Percentiles rank a stretch among this genome's conserved stretches.
Conservation (phyloP, 2,329 filamentous ascomycete genomes). For the Plectosphaerella cucumerina region DNA sequence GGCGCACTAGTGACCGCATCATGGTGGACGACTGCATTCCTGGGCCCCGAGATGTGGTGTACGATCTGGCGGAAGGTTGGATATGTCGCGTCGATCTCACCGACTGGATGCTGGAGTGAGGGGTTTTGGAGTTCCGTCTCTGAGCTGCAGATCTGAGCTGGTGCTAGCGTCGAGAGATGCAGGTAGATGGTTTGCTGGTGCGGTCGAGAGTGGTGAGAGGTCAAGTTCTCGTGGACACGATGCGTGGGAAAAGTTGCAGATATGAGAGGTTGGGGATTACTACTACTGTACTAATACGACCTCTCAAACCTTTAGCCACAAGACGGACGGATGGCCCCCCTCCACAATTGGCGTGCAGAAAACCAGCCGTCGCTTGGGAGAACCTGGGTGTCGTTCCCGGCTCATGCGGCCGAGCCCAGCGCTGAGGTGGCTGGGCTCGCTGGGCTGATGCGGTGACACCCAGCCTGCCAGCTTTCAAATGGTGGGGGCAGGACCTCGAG, state of each 20-base stretch:
- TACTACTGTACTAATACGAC: too few relatives aligned
- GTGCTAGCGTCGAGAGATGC: neutral
- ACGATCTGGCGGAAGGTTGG: neutral
- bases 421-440: slow-evolving; percentile 11
- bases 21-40: neutral
- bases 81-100: neutral
- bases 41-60: neutral
- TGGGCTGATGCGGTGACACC: neutral
- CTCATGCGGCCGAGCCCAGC: slow-evolving; percentile 1
- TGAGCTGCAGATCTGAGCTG: neutral
- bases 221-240: too few relatives aligned
- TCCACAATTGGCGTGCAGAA: neutral
- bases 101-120: neutral
- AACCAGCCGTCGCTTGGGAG: neutral
- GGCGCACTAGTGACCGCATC: neutral
- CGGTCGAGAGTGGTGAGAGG: neutral
- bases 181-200: neutral
- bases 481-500: neutral
- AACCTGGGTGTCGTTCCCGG: neutral
- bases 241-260: too few relatives aligned
- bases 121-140: neutral
- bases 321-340: neutral
- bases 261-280: too few relatives aligned
- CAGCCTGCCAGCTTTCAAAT: neutral
- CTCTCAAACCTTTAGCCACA: too few relatives aligned